Base-by-base conservation (phyloP, 1,284 basidiomycete genomes). In the Heterobasidion irregulare region DNA sequence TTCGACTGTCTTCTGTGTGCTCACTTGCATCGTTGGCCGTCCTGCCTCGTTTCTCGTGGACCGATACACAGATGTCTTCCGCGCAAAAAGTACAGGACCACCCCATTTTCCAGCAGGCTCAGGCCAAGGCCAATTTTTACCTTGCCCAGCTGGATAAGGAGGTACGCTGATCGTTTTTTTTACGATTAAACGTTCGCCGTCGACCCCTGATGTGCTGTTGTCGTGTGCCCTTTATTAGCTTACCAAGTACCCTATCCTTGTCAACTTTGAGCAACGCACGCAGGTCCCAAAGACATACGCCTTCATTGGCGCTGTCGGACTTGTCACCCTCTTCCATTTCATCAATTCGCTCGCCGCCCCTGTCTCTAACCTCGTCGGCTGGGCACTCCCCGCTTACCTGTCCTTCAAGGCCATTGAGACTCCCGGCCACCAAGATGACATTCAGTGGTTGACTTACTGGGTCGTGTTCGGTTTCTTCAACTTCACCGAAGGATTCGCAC, bases 201-300 rank as follows among this genome's bases (percentile, higher is more conserved):
- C 55, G 48, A 38, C 50, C 38, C n/a, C 38, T 52, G 53, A 56
- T 47, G 33, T 59, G 61, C 58, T 33, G 26, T 46, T 47, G 50
- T 43, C 43, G 50, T 35, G 55, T 57, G 38, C 55, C 57, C 52
- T 34, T 12, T 52, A 52, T 41, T 57, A 91, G 94, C 88, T 99
- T 66, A 82, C 87, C 68, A 95, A 93, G 80, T 98, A 95, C 75
- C 90, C 94, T 38, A 77, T 86, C 57, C 77, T 95, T 66, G 84
- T 80, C 75, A 78, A 82, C 66, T 70, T 98, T 64, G 95, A 99
- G 78, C 80, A 89, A 70, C 88, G 87, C 71, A 95, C 93, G 6
- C 88, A 92, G 66, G 75, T 98, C 47, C 95, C 96, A 64, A 98
- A 98, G 83, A 83, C 92, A 16, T 95, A 96, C 73, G 80, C 86